These are phyloP conservation scores for Gremmenia infestans DNA, from an alignment of 2,329 filamentous ascomycete species.

Conservation along the genomic window DNA sequence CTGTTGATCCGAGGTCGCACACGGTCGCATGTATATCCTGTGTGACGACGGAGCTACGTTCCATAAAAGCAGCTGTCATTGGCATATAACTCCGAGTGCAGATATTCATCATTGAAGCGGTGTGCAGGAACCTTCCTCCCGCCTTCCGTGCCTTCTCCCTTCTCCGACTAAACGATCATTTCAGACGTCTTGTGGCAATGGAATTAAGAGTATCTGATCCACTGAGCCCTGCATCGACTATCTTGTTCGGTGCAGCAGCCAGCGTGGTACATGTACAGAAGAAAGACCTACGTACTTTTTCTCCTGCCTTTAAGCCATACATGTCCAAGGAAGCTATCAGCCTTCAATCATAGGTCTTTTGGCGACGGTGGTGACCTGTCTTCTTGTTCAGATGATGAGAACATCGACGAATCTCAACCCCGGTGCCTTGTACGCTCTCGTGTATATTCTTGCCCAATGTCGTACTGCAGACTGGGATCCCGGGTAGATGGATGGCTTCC, in stretches of 20 bases:
- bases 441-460: conserved; percentile 17
- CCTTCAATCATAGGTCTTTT: conserved; percentile 1
- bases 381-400: conserved; percentile 2
- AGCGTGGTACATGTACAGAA: background rate
- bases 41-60: conserved; percentile 16
- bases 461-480: conserved; percentile 12
- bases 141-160: conserved; percentile 7
- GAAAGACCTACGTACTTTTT: background rate
- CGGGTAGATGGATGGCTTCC: conserved; percentile 4
- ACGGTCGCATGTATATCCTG: conserved; percentile 11
- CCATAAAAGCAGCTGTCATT: conserved; percentile 11
- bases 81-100: conserved; percentile 10
- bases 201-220: background rate
- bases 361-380: conserved; percentile 6
- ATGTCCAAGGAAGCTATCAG: conserved; percentile 9
- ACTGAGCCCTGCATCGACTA: background rate
- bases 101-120: conserved; percentile 15
- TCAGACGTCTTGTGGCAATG: background rate
- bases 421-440: conserved; percentile 4
- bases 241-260: background rate
- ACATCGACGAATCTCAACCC: background rate
- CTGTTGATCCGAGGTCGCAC: conserved; percentile 16
- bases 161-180: conserved; percentile 2
- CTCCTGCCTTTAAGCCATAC: conserved; percentile 7
- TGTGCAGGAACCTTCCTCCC: conserved; percentile 12